Evolutionary conservation across 345 rosid species (phyloP), one percentile per base, ranked within the genome.

Genomic region (Eucalyptus rudis): DNA sequence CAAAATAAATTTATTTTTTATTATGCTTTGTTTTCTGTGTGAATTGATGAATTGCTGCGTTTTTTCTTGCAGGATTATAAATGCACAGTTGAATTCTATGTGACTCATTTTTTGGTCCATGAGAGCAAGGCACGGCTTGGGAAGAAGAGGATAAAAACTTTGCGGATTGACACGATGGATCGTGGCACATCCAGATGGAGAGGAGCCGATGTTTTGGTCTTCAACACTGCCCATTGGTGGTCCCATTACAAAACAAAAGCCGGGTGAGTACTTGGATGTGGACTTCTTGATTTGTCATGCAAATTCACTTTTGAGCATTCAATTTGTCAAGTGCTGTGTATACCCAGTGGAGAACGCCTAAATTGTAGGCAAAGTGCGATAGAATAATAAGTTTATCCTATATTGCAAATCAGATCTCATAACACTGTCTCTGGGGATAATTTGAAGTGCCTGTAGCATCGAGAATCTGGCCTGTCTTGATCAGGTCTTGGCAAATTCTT

Each of bases 181-280:
- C 98, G 90, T 80, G 97, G 96, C 40, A 93, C 99, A 54, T 98
- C 99, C 22, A 96, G 93, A 94, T 98, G 99, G 99, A 95, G 92
- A 92, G 97, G 98, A 89, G 99, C 99, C 88, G 96, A 96, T 93
- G 90, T 98, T 86, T 89, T 98, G 88, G 93, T 98, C 90, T 96
- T 98, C 92, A 98, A 98, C 93, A 93, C 99, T 68, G 99, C 98
- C 43, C 99, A 96, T 92, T 98, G 99, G 99, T 98, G 99, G 99
- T 93, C 98, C 56, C 99, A 98, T 92, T 93, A 90, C 93, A 98
- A 98, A 91, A 98, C 99, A 79, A 95, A 95, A 92, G 93, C 98
- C 8, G 99, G 99, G 99, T 97, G 66, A 92, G 96, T 92, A 40
- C 47, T 44, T 76, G 25, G 84, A 76, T 76, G 84, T 40, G 47